A percentile compares a stretch with the other conserved stretches of the same genome.
phyloP scores from a whole-genome alignment of 129 eudicot species.

The Lactuca saligna region DNA sequence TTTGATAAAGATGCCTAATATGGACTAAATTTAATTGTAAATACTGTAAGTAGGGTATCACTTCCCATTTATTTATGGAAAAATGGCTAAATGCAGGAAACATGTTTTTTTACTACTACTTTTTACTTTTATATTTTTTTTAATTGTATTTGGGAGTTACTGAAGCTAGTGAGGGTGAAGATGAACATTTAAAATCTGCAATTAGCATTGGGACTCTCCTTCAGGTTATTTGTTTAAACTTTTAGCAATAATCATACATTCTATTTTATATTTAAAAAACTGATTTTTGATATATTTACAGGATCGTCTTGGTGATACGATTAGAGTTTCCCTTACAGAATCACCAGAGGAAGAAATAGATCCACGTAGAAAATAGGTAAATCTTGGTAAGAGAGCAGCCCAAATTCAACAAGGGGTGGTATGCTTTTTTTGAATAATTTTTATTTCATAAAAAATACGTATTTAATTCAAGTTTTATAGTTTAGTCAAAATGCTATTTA shows the following conservation, averaged over 20 bases:
- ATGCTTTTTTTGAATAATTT: constrained; percentile 20
- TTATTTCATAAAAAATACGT: background rate
- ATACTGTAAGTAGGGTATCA: too few species aligned
- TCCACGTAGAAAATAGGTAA: constrained; percentile 89
- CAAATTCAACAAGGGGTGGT: constrained; percentile 97
- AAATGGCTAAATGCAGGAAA: too few species aligned
- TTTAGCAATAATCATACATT: background rate
- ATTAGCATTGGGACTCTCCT: constrained; percentile 98
- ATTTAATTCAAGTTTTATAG: constrained; percentile 9
- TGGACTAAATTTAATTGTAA: too few species aligned
- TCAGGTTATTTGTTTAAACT: constrained; percentile 53
- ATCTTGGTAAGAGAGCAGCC: constrained; percentile 83
- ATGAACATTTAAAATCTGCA: constrained; percentile 96
- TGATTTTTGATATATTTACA: constrained; percentile 23
- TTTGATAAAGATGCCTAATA: too few species aligned
- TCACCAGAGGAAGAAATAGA: constrained; percentile 96
- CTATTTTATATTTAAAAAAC: background rate
- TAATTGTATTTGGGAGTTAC: constrained; percentile 94
- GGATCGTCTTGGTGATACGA: constrained; percentile 99
- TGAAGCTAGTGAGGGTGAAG: constrained; percentile 99
- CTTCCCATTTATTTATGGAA: too few species aligned
- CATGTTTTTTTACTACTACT: too few species aligned
- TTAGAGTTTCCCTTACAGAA: constrained; percentile 94
- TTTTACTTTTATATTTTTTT: too few species aligned
- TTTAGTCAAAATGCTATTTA: constrained; percentile 17